Evolutionary conservation across 108 stramenopile species (phyloP).

Genomic region (Skeletonema marinoi): DNA sequence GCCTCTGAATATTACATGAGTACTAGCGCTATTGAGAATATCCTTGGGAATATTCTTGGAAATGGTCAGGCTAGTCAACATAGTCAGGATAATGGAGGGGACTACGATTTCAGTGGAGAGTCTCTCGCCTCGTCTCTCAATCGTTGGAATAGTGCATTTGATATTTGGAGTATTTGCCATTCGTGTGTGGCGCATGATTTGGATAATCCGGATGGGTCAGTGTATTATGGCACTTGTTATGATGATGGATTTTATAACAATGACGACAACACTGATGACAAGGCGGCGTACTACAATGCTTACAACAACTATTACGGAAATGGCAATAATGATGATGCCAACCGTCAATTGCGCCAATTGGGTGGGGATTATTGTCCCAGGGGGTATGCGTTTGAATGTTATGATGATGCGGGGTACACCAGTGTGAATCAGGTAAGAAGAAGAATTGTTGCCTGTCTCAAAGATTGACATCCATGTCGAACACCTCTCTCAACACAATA

Average conservation of each 20-base stretch:
- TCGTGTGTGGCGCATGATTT: constrained; percentile 67
- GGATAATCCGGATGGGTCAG: constrained; percentile 34
- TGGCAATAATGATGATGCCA: not conserved
- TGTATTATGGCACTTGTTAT: constrained; percentile 14
- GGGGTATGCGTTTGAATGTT: constrained; percentile 34
- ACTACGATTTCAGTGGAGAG: constrained; percentile 11
- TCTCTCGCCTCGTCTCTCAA: constrained; percentile 36
- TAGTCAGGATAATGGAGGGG: not conserved
- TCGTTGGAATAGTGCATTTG: constrained; percentile 53
- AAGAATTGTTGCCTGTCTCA: no score
- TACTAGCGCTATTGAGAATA: constrained; percentile 28
- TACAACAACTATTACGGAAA: constrained; percentile 12
- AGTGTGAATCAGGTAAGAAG: constrained; percentile 63
- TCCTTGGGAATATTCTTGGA: constrained; percentile 49
- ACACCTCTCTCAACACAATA: not conserved
- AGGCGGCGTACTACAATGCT: constrained; percentile 10
- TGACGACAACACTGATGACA: constrained; percentile 5
- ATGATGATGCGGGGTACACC: constrained; percentile 51
- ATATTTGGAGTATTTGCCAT: constrained; percentile 52
- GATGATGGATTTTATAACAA: constrained; percentile 19
- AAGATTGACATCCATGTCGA: no score
- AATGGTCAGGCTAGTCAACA: constrained; percentile 10
- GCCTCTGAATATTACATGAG: constrained; percentile 38
- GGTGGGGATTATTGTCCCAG: constrained; percentile 15
- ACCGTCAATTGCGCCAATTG: constrained; percentile 23